A percentile compares a stretch with the other conserved stretches of the same genome.
phyloP scores from a whole-genome alignment of 768 basidiomycete genomes.

The Cystobasidium onofrii region DNA sequence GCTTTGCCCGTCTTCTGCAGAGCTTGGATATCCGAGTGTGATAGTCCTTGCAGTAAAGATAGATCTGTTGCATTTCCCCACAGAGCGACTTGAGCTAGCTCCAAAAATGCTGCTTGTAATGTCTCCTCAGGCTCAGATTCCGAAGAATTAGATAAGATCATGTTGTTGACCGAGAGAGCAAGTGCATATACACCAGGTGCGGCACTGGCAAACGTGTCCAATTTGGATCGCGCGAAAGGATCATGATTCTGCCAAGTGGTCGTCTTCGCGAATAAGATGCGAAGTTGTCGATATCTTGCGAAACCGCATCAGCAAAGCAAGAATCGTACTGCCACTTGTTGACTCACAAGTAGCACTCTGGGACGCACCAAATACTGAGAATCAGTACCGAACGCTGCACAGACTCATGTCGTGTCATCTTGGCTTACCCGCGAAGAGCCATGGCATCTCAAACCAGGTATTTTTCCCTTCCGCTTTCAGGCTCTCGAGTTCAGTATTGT shows the following conservation, averaged over 20 bases:
- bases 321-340: not conserved
- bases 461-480: conserved; percentile 52
- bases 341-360: conserved; percentile 59
- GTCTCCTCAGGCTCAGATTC: conserved; percentile 5
- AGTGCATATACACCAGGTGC: conserved; percentile 50
- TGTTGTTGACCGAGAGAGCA: conserved; percentile 61
- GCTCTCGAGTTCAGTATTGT: conserved; percentile 62
- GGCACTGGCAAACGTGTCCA: conserved; percentile 63
- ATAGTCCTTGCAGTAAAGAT: conserved; percentile 76
- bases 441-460: conserved; percentile 86
- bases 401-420: not conserved
- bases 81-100: conserved; percentile 46
- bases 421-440: conserved; percentile 63
- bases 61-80: conserved; percentile 97
- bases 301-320: not conserved
- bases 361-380: not conserved
- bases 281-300: conserved; percentile 2
- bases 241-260: conserved; percentile 67
- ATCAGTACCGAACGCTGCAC: not conserved
- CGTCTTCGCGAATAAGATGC: conserved; percentile 59
- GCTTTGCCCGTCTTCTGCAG: conserved; percentile 74
- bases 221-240: conserved; percentile 73
- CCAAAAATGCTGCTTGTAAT: conserved; percentile 37
- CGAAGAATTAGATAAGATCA: conserved; percentile 45
- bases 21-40: conserved; percentile 68